These are phyloP conservation scores for Tarenaya hassleriana DNA, from an alignment of 345 rosid species.

Conservation along the genomic window DNA sequence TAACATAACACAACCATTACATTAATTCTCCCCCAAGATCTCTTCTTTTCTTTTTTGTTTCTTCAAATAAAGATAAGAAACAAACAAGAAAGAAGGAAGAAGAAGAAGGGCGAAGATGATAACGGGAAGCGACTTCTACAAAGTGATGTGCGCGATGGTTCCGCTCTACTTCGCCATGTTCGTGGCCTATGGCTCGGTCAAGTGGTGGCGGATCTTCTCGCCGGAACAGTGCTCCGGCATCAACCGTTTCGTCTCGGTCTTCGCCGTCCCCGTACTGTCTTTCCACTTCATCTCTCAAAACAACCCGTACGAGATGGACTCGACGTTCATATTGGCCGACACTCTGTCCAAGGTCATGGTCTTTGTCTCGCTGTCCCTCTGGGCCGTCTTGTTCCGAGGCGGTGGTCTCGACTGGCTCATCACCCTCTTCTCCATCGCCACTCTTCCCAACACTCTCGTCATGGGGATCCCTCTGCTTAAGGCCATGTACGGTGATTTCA, in stretches of 20 bases:
- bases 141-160: conserved; percentile 93
- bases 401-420: conserved; percentile 49
- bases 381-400: conserved; percentile 31
- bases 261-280: conserved; percentile 94
- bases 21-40: neutral
- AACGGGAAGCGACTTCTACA: conserved; percentile 64
- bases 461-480: conserved; percentile 54
- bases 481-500: conserved; percentile 51
- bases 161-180: conserved; percentile 99
- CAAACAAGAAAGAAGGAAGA: conserved; percentile 30
- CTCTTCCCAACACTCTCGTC: conserved; percentile 50
- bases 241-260: conserved; percentile 95
- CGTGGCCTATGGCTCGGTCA: conserved; percentile 87
- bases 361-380: conserved; percentile 32
- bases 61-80: neutral
- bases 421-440: conserved; percentile 41
- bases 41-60: neutral
- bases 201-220: conserved; percentile 95
- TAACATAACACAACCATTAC: no score
- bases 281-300: conserved; percentile 64
- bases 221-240: conserved; percentile 97
- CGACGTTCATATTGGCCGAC: conserved; percentile 43
- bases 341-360: conserved; percentile 39
- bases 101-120: conserved; percentile 51
- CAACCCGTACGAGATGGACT: conserved; percentile 46